A percentile compares a stretch with the other conserved stretches of the same genome.
Evolutionary conservation across 805 yeast genomes (phyloP).

Genomic region (Blastobotrys americana): DNA sequence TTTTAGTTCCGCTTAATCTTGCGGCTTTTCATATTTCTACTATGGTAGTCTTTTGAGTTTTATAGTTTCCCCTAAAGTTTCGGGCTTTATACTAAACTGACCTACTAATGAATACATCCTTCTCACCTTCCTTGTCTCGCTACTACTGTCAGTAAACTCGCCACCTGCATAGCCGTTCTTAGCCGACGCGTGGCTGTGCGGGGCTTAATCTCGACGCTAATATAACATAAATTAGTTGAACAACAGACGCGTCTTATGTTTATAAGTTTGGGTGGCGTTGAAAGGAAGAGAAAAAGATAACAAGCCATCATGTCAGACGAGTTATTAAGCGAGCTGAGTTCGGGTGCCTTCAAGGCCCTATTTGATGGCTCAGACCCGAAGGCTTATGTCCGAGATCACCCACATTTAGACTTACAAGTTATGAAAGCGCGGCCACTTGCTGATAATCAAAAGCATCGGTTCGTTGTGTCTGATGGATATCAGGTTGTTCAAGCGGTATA

Average conservation of each 20-base stretch:
- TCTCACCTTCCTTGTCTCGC: too few relatives aligned
- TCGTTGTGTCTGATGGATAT: slow-evolving; percentile 9
- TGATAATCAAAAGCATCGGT: slow-evolving; percentile 4
- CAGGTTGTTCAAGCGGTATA: slow-evolving; percentile 5
- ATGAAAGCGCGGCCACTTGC: slow-evolving; percentile 1
- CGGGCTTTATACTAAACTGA: too few relatives aligned
- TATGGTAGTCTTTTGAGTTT: background rate
- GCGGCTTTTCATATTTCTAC: background rate
- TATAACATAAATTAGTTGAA: background rate
- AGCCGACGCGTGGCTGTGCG: background rate
- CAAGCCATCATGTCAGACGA: background rate
- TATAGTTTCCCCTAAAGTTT: too few relatives aligned
- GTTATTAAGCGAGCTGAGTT: background rate
- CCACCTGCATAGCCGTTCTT: too few relatives aligned
- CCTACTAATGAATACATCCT: too few relatives aligned
- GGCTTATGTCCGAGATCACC: background rate
- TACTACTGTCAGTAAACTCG: too few relatives aligned
- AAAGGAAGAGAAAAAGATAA: too few relatives aligned
- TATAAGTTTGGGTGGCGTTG: too few relatives aligned
- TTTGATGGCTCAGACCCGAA: slow-evolving; percentile 1
- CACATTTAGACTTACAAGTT: slow-evolving; percentile 2
- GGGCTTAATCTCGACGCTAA: background rate
- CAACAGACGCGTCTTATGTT: too few relatives aligned
- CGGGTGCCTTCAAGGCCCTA: background rate
- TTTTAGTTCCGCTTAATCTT: slow-evolving; percentile 1